Base-by-base conservation (phyloP, 169 alveolate genomes). In the Plasmodium blacklocki region DNA sequence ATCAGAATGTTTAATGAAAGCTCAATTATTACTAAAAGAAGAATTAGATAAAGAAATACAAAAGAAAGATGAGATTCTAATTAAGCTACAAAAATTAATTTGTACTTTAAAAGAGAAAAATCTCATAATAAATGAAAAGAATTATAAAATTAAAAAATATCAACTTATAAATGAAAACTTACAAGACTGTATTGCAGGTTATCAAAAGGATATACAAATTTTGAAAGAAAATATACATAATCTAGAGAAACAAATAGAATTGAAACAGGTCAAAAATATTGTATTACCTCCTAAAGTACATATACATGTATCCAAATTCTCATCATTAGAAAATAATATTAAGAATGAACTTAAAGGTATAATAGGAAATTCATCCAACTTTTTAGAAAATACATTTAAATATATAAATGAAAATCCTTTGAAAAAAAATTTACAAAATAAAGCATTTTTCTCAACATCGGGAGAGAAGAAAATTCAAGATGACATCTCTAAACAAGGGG, bases 341-440 rank as follows among this genome's bases (percentile, higher is more conserved):
- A 86, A 86, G 52, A 86, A 64, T 45, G 92, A 86, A 15, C 60
- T 86, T 5, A 86, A 86, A 54, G 92, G 64, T 19, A 21, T 86
- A 26, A 86, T 86, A 59, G 92, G 92, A 56, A 86, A 60, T 50
- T 86, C 92, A 11, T 86, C 92, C 18, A 86, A 63, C 26, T 86
- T 86, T 47, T 86, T 86, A 50, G 92, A 73, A 72, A 86, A 52
- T n/a, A 86, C 92, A 23, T 86, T 86, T 72, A 86, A 86, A 64
- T 86, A 86, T 86, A 86, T 86, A 71, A 86, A 86, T 86, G 88
- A 70, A 70, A 86, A 86, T 49, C 60, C 92, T 8, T 15, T 86
- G 18, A 86, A 86, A 72, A 86, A 67, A 74, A 86, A 86, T 29
- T 58, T 86, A 45, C 92, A 70, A n/a, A 71, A 49, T 29, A 86